These are phyloP conservation scores for Skeletonema potamos DNA, from an alignment of 108 stramenopile genomes.

Conservation along the genomic window DNA sequence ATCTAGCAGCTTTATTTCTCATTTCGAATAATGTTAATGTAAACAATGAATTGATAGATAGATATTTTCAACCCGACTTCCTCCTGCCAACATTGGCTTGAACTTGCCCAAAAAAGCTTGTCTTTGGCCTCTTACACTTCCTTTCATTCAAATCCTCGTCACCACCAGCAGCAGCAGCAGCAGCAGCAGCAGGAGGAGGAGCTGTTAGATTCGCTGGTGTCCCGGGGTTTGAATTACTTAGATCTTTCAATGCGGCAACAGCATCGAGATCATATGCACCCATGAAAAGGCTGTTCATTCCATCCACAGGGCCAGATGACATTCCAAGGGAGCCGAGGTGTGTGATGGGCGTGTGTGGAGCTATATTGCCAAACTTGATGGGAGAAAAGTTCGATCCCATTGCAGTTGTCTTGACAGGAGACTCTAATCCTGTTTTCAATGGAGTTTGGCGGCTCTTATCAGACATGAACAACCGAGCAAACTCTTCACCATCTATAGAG, in stretches of 20 bases:
- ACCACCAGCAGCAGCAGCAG: not conserved
- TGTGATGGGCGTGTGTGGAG: constrained; percentile 31
- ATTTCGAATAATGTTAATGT: not conserved
- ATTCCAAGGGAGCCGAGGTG: constrained; percentile 21
- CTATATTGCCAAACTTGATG: constrained; percentile 11
- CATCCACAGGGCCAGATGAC: constrained; percentile 37
- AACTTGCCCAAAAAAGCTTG: constrained; percentile 21
- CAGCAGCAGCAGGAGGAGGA: too few relatives aligned
- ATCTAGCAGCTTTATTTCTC: not conserved
- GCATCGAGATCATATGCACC: constrained; percentile 36
- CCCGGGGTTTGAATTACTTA: constrained; percentile 36
- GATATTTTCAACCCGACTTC: constrained; percentile 1
- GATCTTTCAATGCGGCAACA: constrained; percentile 39
- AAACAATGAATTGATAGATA: not conserved
- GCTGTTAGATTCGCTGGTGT: constrained; percentile 21
- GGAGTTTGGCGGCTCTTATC: constrained; percentile 16
- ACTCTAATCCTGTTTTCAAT: not conserved
- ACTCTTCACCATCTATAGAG: constrained; percentile 7
- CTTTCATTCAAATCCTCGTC: not conserved
- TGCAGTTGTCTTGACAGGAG: constrained; percentile 1
- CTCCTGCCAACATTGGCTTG: constrained; percentile 20
- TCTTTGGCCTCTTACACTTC: constrained; percentile 1
- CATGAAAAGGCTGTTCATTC: constrained; percentile 42
- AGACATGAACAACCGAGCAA: constrained; percentile 43
- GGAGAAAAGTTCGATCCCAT: constrained; percentile 9